Evolutionary conservation across 352 stramenopile species (phyloP), one percentile per base, ranked within the genome.

Genomic region (Pythium oligandrum): DNA sequence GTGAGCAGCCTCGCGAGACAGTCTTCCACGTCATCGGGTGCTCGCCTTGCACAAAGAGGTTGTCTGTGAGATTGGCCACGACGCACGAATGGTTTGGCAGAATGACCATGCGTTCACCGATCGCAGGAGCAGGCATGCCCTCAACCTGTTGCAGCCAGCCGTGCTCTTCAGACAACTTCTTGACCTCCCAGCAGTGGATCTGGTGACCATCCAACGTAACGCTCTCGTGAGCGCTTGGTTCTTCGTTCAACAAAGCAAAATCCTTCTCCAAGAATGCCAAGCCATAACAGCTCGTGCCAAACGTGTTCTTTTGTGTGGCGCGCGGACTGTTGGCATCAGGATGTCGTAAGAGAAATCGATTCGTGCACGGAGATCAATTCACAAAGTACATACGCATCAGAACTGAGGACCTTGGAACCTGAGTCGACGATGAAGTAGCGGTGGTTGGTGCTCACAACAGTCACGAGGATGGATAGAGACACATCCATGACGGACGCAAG

Each of bases 391-490:
- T 76, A 85, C 74, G 50, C 55, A 55, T 88, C 80, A 0, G 75
- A 78, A 52, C 73, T 88, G 0, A 90, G 60, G 30, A 90, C 75
- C 40, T 88, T 90, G 36, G 75, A 88, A 31, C 80, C 80, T 3
- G 73, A 63, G 53, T 88, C 80, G 31, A 90, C 61, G 51, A 90
- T 87, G 57, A 90, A 87, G 53, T 87, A 76, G 72, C 79, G 67
- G 53, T 77, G 73, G 61, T 85, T 88, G 26, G 76, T 66, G 55
- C 78, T 91, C 47, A 91, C 78, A 32, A 90, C 78, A 4, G 78
- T 91, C 2, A 66, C 64, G 2, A 88, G 47, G 49, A 91, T 65
- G 4, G 63, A 66, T 17, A 90, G 61, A 11, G 77, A 71, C 6
- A 90, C 73, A 50, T 88, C 66, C 54, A 85, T 55, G 47, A 88